phyloP scores from a whole-genome alignment of 768 basidiomycete species.

The Mycena polygramma region DNA sequence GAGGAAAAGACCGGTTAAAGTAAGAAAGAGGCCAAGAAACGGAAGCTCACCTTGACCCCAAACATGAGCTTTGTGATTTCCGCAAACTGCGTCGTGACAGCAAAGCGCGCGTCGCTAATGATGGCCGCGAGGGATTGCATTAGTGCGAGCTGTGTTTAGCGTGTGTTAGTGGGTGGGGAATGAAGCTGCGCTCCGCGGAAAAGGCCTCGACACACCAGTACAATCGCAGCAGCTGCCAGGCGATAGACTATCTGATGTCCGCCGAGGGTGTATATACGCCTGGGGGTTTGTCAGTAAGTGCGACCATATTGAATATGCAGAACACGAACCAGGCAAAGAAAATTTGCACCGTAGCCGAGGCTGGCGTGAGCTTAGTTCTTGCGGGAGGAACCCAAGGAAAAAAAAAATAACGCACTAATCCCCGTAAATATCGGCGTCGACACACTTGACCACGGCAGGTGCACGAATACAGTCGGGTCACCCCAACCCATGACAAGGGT shows the following conservation, averaged over 20 bases:
- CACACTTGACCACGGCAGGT: constrained; percentile 38
- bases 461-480: constrained; percentile 28
- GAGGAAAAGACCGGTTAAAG: too few species aligned
- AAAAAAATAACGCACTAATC: constrained; percentile 33
- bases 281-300: not conserved
- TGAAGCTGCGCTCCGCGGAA: too few species aligned
- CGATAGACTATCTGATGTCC: not conserved
- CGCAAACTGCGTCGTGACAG: not conserved
- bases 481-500: constrained; percentile 39
- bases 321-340: constrained; percentile 25
- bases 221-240: not conserved
- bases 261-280: constrained; percentile 29
- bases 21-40: too few species aligned
- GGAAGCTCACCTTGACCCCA: constrained; percentile 26
- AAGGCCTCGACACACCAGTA: not conserved
- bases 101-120: constrained; percentile 3
- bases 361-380: not conserved
- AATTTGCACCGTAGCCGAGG: constrained; percentile 17
- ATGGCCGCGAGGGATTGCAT: constrained; percentile 17
- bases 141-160: constrained; percentile 21
- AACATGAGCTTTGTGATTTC: not conserved
- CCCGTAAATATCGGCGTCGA: constrained; percentile 37
- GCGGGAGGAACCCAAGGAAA: too few species aligned
- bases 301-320: too few species aligned
- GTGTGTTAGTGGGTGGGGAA: not conserved